A percentile compares a stretch with the other conserved stretches of the same genome.
Conservation (phyloP, 768 basidiomycete species). For the Calocybe indica region DNA sequence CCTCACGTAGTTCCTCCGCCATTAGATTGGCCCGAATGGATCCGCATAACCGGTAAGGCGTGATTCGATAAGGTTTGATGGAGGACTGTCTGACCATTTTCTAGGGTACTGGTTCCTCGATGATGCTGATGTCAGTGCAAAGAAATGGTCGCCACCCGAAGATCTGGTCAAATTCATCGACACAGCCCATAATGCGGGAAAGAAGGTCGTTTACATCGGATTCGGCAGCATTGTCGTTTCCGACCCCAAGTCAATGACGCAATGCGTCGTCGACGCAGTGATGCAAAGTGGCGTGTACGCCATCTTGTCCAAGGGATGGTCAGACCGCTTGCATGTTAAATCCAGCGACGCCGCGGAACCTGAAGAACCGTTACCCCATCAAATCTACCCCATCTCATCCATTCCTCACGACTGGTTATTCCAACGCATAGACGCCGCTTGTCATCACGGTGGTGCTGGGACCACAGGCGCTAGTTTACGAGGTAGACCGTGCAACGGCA, state of each 20-base stretch:
- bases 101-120: constrained; percentile 96
- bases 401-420: constrained; percentile 98
- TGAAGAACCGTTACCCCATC: constrained; percentile 66
- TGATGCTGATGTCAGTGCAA: constrained; percentile 81
- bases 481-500: constrained; percentile 40
- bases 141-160: constrained; percentile 85
- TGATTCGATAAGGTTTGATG: neutral
- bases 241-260: constrained; percentile 90
- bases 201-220: constrained; percentile 96
- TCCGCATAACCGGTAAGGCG: constrained; percentile 74
- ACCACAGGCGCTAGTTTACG: constrained; percentile 92
- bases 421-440: constrained; percentile 88
- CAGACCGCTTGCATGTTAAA: constrained; percentile 77
- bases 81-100: neutral
- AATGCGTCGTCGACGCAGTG: constrained; percentile 85
- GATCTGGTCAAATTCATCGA: constrained; percentile 82
- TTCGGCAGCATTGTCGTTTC: constrained; percentile 97
- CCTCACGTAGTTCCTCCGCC: constrained; percentile 87
- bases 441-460: constrained; percentile 97
- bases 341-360: constrained; percentile 49
- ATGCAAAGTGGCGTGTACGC: constrained; percentile 82
- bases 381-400: constrained; percentile 81
- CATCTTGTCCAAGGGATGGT: constrained; percentile 98
- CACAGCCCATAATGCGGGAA: constrained; percentile 61
- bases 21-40: constrained; percentile 99